Percentiles rank a stretch among this genome's conserved stretches.
These are phyloP conservation scores for Linum usitatissimum DNA, from an alignment of 345 rosid genomes.

Conservation along the genomic window DNA sequence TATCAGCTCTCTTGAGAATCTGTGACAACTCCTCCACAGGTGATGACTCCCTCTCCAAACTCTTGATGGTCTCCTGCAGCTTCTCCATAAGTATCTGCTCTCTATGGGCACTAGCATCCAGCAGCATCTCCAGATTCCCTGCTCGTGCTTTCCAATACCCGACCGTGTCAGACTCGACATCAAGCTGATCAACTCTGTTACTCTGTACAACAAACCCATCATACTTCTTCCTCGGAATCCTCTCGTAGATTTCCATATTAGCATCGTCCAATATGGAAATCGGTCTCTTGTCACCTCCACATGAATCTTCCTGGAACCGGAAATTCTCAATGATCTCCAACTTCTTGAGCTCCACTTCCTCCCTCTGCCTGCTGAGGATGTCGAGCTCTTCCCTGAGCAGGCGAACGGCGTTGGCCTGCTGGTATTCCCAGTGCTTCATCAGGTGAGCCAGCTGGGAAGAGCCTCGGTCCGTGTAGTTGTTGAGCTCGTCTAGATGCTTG, in stretches of 20 bases:
- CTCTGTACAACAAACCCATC: slow-evolving; percentile 35
- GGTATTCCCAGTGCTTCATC: slow-evolving; percentile 78
- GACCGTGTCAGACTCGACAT: slow-evolving; percentile 60
- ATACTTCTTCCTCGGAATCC: slow-evolving; percentile 40
- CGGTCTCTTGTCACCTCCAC: slow-evolving; percentile 48
- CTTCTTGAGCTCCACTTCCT: slow-evolving; percentile 75
- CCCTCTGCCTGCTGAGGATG: slow-evolving; percentile 58
- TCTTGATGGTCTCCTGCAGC: slow-evolving; percentile 51
- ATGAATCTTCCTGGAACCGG: slow-evolving; percentile 52
- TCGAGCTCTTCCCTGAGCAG: slow-evolving; percentile 77
- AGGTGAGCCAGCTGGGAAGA: slow-evolving; percentile 75
- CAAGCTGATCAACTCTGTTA: slow-evolving; percentile 41
- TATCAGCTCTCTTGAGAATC: slow-evolving; percentile 80
- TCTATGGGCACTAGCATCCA: slow-evolving; percentile 65
- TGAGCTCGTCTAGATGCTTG: slow-evolving; percentile 47
- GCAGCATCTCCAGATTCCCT: slow-evolving; percentile 43
- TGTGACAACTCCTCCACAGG: slow-evolving; percentile 81
- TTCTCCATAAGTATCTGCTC: slow-evolving; percentile 60
- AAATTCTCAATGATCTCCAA: slow-evolving; percentile 79
- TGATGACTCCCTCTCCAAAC: slow-evolving; percentile 58
- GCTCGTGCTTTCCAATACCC: slow-evolving; percentile 76
- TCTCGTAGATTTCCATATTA: slow-evolving; percentile 33
- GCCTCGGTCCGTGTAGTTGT: slow-evolving; percentile 55
- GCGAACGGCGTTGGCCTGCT: slow-evolving; percentile 64
- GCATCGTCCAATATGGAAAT: slow-evolving; percentile 50